A percentile compares a stretch with the other conserved stretches of the same genome.
These are phyloP conservation scores for Fraxinus greggii DNA, from an alignment of 305 asterid genomes.

Conservation along the genomic window DNA sequence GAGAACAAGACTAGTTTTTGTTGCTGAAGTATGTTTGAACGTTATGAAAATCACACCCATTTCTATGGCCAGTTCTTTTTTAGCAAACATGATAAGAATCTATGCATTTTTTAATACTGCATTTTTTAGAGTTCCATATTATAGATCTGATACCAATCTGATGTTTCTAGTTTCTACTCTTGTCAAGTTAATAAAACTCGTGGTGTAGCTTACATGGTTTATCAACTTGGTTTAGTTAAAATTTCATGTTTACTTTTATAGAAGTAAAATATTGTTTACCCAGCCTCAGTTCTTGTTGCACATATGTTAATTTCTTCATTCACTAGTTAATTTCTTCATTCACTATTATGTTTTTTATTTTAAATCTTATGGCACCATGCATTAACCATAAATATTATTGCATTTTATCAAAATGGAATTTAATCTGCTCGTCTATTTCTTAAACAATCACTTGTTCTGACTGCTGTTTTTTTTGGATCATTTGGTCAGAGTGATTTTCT, in stretches of 20 bases:
- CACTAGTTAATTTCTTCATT: background rate
- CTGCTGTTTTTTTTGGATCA: background rate
- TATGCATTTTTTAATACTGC: background rate
- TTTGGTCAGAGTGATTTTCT: background rate
- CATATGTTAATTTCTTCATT: background rate
- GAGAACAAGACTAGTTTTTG: background rate
- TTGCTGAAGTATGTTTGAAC: background rate
- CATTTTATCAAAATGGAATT: background rate
- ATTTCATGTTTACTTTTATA: background rate
- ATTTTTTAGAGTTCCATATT: background rate
- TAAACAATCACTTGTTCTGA: background rate
- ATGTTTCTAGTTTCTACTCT: background rate
- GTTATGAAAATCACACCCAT: background rate
- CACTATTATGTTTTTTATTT: background rate
- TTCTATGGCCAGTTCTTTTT: background rate
- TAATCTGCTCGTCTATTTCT: background rate
- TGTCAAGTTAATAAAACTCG: background rate
- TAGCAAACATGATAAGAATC: background rate
- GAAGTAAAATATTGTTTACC: background rate
- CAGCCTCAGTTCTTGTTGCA: background rate
- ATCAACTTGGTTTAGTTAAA: background rate
- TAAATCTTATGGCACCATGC: background rate
- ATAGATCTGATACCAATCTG: background rate
- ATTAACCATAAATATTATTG: background rate
- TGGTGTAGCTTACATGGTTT: background rate